Conservation (phyloP, 1,284 basidiomycete genomes). For the Leccinum pachyderme region DNA sequence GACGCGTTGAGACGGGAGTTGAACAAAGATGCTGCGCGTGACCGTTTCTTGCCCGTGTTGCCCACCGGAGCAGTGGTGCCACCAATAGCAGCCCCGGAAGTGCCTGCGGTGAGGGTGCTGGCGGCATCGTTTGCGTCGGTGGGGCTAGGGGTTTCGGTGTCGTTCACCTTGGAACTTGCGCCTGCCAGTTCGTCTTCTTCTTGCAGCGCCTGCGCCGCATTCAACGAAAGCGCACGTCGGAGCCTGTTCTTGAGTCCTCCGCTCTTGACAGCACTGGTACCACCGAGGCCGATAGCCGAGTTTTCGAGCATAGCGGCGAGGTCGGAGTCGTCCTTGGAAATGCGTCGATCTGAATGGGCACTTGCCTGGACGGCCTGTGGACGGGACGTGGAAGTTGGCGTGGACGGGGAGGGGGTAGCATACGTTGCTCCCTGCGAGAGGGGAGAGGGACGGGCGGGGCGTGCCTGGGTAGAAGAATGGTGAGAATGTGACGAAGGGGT, state of each 20-base stretch:
- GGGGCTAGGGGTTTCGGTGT: conserved; percentile 20
- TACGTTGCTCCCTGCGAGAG: conserved; percentile 66
- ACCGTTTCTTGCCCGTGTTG: conserved; percentile 59
- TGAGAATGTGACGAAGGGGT: conserved; percentile 36
- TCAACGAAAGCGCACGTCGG: conserved; percentile 71
- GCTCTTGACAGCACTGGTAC: conserved; percentile 42
- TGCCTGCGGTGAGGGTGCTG: conserved; percentile 24
- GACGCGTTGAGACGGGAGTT: conserved; percentile 90
- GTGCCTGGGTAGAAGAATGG: conserved; percentile 39
- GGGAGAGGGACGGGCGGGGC: conserved; percentile 69
- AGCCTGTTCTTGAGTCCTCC: conserved; percentile 76
- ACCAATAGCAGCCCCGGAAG: conserved; percentile 7
- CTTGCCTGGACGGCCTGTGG: conserved; percentile 13
- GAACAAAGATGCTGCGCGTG: conserved; percentile 73
- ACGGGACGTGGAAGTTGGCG: conserved; percentile 10
- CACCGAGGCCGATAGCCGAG: conserved; percentile 40
- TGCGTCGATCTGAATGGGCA: conserved; percentile 57
- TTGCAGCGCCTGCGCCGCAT: conserved; percentile 53
- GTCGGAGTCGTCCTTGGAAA: conserved; percentile 76
- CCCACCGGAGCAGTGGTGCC: conserved; percentile 34
- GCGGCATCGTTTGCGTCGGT: conserved; percentile 29
- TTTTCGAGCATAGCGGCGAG: conserved; percentile 57
- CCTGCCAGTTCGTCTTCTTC: conserved; percentile 50
- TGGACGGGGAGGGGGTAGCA: conserved; percentile 36
- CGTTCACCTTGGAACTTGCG: conserved; percentile 31